Percentiles rank a stretch among this genome's conserved stretches.
Evolutionary conservation across 768 basidiomycete genomes (phyloP).

Genomic region (Omphalotus guepiniiformis): DNA sequence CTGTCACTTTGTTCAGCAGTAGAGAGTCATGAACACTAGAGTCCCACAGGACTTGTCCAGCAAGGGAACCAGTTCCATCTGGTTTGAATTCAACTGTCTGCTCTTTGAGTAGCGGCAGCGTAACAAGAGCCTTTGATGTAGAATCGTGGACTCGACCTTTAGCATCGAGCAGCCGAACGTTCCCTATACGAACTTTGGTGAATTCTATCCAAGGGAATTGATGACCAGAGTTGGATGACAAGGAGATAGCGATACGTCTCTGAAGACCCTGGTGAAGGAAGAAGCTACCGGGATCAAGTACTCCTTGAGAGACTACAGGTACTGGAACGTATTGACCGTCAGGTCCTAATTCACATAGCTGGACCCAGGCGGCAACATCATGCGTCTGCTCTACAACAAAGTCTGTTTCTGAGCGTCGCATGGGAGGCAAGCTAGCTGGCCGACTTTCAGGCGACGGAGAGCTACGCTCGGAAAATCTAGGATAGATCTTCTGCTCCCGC

Average conservation of each 20-base stretch:
- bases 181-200: constrained; percentile 71
- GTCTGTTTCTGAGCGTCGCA: constrained; percentile 92
- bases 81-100: constrained; percentile 71
- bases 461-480: constrained; percentile 28
- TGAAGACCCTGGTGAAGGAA: constrained; percentile 92
- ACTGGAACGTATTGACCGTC: constrained; percentile 83
- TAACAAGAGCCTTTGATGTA: constrained; percentile 63
- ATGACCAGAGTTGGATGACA: constrained; percentile 85
- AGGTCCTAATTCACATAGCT: constrained; percentile 81
- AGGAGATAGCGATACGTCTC: constrained; percentile 67
- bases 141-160: constrained; percentile 82
- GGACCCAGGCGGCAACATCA: constrained; percentile 86
- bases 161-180: constrained; percentile 79
- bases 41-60: constrained; percentile 84
- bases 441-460: constrained; percentile 32
- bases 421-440: constrained; percentile 50
- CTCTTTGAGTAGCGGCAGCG: constrained; percentile 69
- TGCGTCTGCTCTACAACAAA: constrained; percentile 85
- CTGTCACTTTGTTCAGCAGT: constrained; percentile 82
- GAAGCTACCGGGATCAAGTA: constrained; percentile 81
- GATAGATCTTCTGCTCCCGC: constrained; percentile 65
- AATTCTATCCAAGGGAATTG: constrained; percentile 87
- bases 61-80: constrained; percentile 76
- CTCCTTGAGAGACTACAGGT: constrained; percentile 71
- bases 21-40: constrained; percentile 86